phyloP scores from a whole-genome alignment of 805 yeast species.

The Ogataea paraovalis region DNA sequence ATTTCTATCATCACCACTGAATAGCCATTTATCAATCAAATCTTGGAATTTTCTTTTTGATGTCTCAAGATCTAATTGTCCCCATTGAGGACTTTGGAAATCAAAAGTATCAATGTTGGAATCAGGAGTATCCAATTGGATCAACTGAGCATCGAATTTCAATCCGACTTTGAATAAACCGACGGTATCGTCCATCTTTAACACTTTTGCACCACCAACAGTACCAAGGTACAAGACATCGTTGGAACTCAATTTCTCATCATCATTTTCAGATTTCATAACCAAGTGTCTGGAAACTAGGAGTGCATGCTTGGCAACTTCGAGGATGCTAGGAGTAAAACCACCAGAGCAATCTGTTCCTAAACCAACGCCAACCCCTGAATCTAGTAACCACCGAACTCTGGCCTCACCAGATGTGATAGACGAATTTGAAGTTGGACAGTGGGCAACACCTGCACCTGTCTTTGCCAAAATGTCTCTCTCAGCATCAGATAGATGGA shows the following conservation, averaged over 20 bases:
- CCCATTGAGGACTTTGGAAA: constrained; percentile 57
- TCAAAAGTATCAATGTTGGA: constrained; percentile 72
- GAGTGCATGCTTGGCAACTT: constrained; percentile 65
- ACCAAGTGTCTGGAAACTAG: constrained; percentile 69
- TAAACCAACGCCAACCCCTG: constrained; percentile 69
- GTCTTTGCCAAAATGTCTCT: constrained; percentile 48
- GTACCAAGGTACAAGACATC: constrained; percentile 84
- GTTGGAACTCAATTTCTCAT: constrained; percentile 51
- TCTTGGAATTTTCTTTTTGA: constrained; percentile 41
- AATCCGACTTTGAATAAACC: constrained; percentile 80
- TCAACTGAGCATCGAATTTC: constrained; percentile 77
- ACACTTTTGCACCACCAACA: constrained; percentile 81
- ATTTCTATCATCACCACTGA: constrained; percentile 92
- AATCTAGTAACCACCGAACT: constrained; percentile 61
- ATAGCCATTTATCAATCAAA: constrained; percentile 83
- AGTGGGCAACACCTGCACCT: constrained; percentile 77
- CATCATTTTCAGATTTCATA: constrained; percentile 45
- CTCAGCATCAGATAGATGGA: constrained; percentile 70
- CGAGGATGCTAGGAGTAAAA: constrained; percentile 58
- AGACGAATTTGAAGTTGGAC: constrained; percentile 89
- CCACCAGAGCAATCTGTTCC: constrained; percentile 85
- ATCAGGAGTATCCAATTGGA: constrained; percentile 51
- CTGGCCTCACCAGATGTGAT: constrained; percentile 90
- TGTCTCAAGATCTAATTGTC: constrained; percentile 5
- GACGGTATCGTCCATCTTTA: constrained; percentile 49